These are phyloP conservation scores for Fusarium temperatum DNA, from an alignment of 2,329 filamentous ascomycete genomes.

Conservation along the genomic window DNA sequence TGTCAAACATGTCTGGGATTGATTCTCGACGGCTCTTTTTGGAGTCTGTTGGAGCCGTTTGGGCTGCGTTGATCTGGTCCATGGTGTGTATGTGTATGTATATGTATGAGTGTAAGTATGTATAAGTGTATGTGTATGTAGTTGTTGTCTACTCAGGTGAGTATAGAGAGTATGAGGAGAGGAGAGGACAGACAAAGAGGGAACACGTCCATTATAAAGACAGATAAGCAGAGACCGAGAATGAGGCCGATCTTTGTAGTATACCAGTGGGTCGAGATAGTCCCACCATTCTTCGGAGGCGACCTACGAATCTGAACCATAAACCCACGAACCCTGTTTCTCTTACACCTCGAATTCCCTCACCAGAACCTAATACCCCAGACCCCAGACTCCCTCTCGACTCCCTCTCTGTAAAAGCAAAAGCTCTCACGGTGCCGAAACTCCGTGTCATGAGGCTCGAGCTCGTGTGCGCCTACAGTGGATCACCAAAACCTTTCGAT, in stretches of 20 bases:
- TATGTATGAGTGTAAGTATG: neutral
- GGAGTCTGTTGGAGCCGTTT: slow-evolving; percentile 12
- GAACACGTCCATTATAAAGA: neutral
- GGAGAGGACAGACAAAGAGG: neutral
- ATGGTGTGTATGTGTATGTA: neutral
- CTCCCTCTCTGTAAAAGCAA: neutral
- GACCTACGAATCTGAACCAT: neutral
- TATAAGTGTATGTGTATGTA: neutral
- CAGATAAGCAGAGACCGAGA: slow-evolving; percentile 31
- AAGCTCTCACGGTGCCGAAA: slow-evolving; percentile 24
- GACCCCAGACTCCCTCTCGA: slow-evolving; percentile 10
- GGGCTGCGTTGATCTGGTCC: slow-evolving; percentile 31
- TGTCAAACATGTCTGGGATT: slow-evolving; percentile 41
- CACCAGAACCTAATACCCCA: slow-evolving; percentile 25
- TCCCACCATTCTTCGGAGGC: slow-evolving; percentile 10
- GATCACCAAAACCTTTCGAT: slow-evolving; percentile 23
- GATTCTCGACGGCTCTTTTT: slow-evolving; percentile 5
- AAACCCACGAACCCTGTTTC: slow-evolving; percentile 14
- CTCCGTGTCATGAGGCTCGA: slow-evolving; percentile 31
- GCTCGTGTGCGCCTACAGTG: slow-evolving; percentile 9
- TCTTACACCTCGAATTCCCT: slow-evolving; percentile 26
- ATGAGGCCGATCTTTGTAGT: slow-evolving; percentile 32
- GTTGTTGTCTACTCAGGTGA: neutral
- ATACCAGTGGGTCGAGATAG: slow-evolving; percentile 12
- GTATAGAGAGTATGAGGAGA: neutral